Evolutionary conservation across 768 basidiomycete species (phyloP).

Genomic region (Pleurotus cornucopiae): DNA sequence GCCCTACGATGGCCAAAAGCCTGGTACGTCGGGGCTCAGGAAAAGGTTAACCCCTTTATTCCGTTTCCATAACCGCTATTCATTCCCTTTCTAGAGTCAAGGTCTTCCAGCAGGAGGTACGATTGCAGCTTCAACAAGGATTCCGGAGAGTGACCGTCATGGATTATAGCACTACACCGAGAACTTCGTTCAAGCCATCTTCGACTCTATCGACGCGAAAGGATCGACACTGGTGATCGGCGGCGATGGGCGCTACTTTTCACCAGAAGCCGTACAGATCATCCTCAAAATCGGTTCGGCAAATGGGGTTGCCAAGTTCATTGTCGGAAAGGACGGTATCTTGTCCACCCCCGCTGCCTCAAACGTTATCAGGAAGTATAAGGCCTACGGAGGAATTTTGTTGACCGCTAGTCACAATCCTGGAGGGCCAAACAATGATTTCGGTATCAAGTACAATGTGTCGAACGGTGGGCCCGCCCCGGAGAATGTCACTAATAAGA

Average conservation of each 20-base stretch:
- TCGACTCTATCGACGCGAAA: conserved; percentile 80
- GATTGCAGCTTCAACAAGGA: conserved; percentile 15
- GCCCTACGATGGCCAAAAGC: conserved; percentile 92
- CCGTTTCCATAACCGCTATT: conserved; percentile 16
- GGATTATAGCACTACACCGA: conserved; percentile 87
- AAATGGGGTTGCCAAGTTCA: conserved; percentile 88
- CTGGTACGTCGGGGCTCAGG: conserved; percentile 95
- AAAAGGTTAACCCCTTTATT: conserved; percentile 62
- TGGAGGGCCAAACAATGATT: conserved; percentile 96
- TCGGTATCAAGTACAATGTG: conserved; percentile 99
- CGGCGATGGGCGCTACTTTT: conserved; percentile 95
- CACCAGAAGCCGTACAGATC: conserved; percentile 79
- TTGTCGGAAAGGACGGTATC: conserved; percentile 88
- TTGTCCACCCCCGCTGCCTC: conserved; percentile 97
- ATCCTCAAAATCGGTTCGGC: conserved; percentile 94
- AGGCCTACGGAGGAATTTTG: conserved; percentile 94
- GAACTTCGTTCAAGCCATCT: conserved; percentile 95
- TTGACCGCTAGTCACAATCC: conserved; percentile 98
- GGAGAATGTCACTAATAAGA: conserved; percentile 93
- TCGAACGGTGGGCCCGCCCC: conserved; percentile 97
- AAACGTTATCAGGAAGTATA: conserved; percentile 92
- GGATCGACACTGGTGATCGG: conserved; percentile 90
- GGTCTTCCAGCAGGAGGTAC: conserved; percentile 94
- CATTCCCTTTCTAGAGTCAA: conserved; percentile 67
- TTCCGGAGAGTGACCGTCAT: conserved; percentile 8